Conservation (phyloP, 305 asterid genomes). For the Nicotiana rustica region DNA sequence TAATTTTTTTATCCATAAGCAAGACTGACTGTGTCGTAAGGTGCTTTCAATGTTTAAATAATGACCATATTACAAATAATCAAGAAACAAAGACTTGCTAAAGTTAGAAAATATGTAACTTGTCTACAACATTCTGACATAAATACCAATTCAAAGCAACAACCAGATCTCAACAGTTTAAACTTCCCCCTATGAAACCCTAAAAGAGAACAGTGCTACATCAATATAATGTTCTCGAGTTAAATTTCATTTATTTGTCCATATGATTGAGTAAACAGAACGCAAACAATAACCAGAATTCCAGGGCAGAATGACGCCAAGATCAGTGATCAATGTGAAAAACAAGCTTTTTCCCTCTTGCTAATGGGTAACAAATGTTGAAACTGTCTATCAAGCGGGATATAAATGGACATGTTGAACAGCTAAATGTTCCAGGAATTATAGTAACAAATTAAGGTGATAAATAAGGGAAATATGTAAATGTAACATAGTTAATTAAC, state of each 20-base stretch:
- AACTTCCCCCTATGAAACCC: background rate
- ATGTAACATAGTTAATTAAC: background rate
- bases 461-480: background rate
- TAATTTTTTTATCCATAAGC: background rate
- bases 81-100: background rate
- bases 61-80: slow-evolving; percentile 22
- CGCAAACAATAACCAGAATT: background rate
- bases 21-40: background rate
- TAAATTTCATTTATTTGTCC: background rate
- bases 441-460: slow-evolving; percentile 5
- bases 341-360: background rate
- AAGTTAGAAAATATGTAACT: background rate
- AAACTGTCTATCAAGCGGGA: background rate
- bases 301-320: background rate
- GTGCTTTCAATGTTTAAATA: background rate
- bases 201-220: background rate
- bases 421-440: slow-evolving; percentile 4
- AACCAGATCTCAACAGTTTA: background rate
- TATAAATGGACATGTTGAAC: background rate
- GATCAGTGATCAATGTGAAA: background rate
- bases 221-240: background rate
- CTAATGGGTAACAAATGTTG: background rate
- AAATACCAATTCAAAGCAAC: background rate
- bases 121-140: background rate
- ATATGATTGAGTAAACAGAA: slow-evolving; percentile 6